phyloP scores from a whole-genome alignment of 2,329 filamentous ascomycete species.

The Colletotrichum lupini region DNA sequence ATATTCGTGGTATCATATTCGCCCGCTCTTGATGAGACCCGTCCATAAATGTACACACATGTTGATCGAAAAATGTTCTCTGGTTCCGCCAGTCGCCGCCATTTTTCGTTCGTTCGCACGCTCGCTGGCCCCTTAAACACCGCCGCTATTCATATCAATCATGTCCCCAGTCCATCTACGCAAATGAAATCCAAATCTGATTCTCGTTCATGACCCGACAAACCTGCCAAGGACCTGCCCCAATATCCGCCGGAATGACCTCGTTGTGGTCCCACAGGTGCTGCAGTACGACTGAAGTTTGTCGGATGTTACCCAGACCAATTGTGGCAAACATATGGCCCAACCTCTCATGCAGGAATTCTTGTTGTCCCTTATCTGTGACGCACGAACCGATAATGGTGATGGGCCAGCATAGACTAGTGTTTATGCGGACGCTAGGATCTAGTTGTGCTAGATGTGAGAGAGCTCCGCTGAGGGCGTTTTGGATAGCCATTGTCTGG shows the following conservation, averaged over 20 bases:
- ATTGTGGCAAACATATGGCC: constrained; percentile 49
- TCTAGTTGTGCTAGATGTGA: constrained; percentile 45
- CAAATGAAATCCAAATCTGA: constrained; percentile 61
- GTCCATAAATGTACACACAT: neutral
- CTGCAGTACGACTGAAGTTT: constrained; percentile 53
- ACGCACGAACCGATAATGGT: constrained; percentile 52
- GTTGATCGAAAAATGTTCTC: neutral
- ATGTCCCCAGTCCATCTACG: constrained; percentile 41
- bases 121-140: neutral
- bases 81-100: no score
- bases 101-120: neutral
- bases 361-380: constrained; percentile 46
- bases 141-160: neutral
- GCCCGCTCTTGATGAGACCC: neutral
- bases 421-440: constrained; percentile 49
- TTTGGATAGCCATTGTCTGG: constrained; percentile 1
- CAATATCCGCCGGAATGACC: neutral
- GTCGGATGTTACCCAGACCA: constrained; percentile 57
- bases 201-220: constrained; percentile 57
- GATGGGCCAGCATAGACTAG: constrained; percentile 53
- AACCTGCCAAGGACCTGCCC: constrained; percentile 54
- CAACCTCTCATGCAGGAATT: constrained; percentile 47
- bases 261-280: constrained; percentile 51
- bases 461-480: constrained; percentile 45
- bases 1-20: neutral